Evolutionary conservation across 805 yeast genomes (phyloP), one percentile per base, ranked within the genome.

Genomic region (Kluyveromyces lactis): DNA sequence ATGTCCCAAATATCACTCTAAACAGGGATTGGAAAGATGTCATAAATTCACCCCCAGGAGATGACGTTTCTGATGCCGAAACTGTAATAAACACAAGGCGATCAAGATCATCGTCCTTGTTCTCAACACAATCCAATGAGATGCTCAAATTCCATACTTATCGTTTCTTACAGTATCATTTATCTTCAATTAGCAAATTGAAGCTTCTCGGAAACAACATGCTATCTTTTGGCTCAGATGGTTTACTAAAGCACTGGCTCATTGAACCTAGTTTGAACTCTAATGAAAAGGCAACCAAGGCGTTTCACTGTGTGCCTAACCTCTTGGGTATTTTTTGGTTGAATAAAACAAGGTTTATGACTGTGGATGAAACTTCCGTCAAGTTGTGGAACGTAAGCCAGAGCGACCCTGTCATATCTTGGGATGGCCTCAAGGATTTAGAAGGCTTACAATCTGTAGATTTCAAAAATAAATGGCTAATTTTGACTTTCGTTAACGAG

Each of bases 381-480:
- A 48, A 45, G 30, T 33, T 55, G 12, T 53, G 52, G 50, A 37
- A 47, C 3, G 31, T 38, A 3, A 40, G 42, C 12, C 38, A 36
- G 13, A 41, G 42, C 26, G 27, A 31, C 13, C 48, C 53, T 3
- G 26, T 46, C 10, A 31, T 41, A n/a, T 33, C 42, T 17, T 38
- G 44, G 24, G 40, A 41, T 28, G 42, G 49, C 6, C 51, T 51
- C 33, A 36, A 31, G 17, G 38, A 33, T 13, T 42, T 38, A 18
- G 33, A 24, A 7, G 48, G 48, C 16, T 44, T 55, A n/a, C 42
- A 31, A 4, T 42, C 41, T 16, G 39, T 53, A 16, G 60, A 51
- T 32, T 58, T 50, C 41, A 53, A 53, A 36, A 57, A 54, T 38
- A 52, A 50, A 36, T 53, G 58, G 54, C 42, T 58, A 18, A 40